A percentile compares a stretch with the other conserved stretches of the same genome.
Conservation (phyloP, 2,329 filamentous ascomycete genomes). For the Alternaria novae-zelandiae region DNA sequence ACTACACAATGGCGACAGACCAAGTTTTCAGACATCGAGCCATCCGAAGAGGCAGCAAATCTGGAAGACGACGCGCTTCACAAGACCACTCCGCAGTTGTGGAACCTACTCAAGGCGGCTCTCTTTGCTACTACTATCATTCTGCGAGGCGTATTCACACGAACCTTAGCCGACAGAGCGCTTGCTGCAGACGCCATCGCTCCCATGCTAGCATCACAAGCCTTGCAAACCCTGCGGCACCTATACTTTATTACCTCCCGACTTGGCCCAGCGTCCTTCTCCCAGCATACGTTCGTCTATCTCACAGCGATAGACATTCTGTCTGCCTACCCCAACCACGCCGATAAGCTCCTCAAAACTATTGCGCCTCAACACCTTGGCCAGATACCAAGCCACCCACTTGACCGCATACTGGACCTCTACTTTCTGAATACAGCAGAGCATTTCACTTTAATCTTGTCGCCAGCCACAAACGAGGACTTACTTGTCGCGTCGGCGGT, state of each 20-base stretch:
- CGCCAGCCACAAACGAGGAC: constrained; percentile 71
- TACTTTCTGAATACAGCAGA: constrained; percentile 89
- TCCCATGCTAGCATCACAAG: constrained; percentile 71
- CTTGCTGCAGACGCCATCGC: constrained; percentile 65
- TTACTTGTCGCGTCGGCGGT: constrained; percentile 76
- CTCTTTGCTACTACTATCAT: constrained; percentile 78
- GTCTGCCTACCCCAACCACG: constrained; percentile 70
- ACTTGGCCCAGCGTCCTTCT: constrained; percentile 75
- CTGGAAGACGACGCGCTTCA: constrained; percentile 70
- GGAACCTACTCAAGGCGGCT: constrained; percentile 75
- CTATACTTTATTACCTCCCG: constrained; percentile 82
- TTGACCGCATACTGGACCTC: constrained; percentile 77
- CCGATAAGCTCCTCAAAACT: constrained; percentile 70
- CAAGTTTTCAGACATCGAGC: constrained; percentile 75
- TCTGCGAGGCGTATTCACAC: constrained; percentile 74
- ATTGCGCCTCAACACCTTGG: constrained; percentile 64
- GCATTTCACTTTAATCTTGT: constrained; percentile 75
- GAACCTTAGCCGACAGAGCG: constrained; percentile 63
- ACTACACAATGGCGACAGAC: constrained; percentile 76
- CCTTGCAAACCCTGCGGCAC: constrained; percentile 75
- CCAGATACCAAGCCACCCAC: constrained; percentile 66
- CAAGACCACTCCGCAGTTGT: constrained; percentile 73
- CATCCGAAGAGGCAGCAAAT: constrained; percentile 67
- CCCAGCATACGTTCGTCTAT: constrained; percentile 84
- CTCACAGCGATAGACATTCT: constrained; percentile 83